Conservation (phyloP, 345 rosid species). For the Eutrema japonicum region DNA sequence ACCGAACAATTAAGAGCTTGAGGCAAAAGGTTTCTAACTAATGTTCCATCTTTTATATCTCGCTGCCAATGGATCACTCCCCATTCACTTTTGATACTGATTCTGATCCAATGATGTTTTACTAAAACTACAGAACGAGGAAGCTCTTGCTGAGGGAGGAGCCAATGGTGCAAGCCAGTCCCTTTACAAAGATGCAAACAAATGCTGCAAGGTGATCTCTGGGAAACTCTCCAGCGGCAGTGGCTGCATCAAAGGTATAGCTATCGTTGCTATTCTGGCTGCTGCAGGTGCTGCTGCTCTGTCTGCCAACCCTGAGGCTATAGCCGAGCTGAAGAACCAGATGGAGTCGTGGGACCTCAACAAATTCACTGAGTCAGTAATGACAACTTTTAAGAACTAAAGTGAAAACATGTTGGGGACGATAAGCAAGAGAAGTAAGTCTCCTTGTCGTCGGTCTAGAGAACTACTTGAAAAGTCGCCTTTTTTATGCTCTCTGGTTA, state of each 20-base stretch:
- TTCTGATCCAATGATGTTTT: constrained; percentile 17
- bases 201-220: constrained; percentile 53
- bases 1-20: constrained; percentile 53
- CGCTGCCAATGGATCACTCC: not conserved
- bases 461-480: constrained; percentile 13
- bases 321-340: constrained; percentile 19
- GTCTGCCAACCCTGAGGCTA: constrained; percentile 28
- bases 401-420: not conserved
- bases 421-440: constrained; percentile 37
- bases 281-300: constrained; percentile 48
- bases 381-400: constrained; percentile 27
- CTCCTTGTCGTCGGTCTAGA: constrained; percentile 34
- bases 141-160: constrained; percentile 47
- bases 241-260: constrained; percentile 52
- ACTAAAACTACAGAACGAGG: constrained; percentile 56
- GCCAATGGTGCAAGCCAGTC: constrained; percentile 45
- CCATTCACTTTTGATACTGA: not conserved
- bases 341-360: constrained; percentile 36
- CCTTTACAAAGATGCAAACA: constrained; percentile 55
- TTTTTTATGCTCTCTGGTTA: constrained; percentile 22
- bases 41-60: not conserved
- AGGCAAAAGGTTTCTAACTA: constrained; percentile 57
- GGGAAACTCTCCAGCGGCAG: constrained; percentile 53
- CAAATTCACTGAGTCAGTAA: constrained; percentile 24
- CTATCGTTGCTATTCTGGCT: constrained; percentile 49